Percentiles rank a stretch among this genome's conserved stretches.
phyloP scores from a whole-genome alignment of 805 yeast genomes.

The Candida glaebosa region DNA sequence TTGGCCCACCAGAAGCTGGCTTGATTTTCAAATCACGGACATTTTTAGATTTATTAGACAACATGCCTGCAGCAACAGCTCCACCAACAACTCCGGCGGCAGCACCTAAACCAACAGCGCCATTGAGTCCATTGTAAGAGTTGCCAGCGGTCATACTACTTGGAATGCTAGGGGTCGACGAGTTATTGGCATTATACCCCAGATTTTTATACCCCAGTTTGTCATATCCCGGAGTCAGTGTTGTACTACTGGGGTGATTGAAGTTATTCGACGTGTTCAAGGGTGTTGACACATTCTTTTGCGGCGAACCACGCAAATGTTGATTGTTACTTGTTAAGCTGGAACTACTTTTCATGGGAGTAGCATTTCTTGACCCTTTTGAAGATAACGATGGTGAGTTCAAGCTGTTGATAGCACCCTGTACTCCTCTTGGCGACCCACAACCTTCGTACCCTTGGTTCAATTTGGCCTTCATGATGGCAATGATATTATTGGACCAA shows the following conservation, averaged over 20 bases:
- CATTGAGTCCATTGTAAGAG: not conserved
- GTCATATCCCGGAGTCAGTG: too few species aligned
- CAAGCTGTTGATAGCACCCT: slow-evolving; percentile 57
- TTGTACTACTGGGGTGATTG: not conserved
- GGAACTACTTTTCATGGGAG: not conserved
- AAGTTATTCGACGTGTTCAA: not conserved
- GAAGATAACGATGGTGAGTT: slow-evolving; percentile 25
- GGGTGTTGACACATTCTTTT: not conserved
- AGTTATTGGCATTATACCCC: not conserved
- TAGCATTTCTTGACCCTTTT: not conserved
- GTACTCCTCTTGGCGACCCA: slow-evolving; percentile 63
- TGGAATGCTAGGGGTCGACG: not conserved
- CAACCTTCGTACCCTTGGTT: slow-evolving; percentile 65
- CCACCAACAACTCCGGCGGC: not conserved
- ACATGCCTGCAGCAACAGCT: slow-evolving; percentile 5
- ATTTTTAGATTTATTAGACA: slow-evolving; percentile 9
- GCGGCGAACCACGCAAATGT: slow-evolving; percentile 1
- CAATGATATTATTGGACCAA: slow-evolving; percentile 32
- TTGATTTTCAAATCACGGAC: slow-evolving; percentile 14
- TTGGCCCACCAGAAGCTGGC: slow-evolving; percentile 3
- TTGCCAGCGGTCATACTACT: not conserved
- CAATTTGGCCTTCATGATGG: slow-evolving; percentile 30
- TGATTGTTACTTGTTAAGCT: not conserved
- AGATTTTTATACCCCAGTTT: too few species aligned
- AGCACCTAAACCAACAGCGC: not conserved